phyloP scores from a whole-genome alignment of 352 stramenopile species.

The Globisporangium ultimum region DNA sequence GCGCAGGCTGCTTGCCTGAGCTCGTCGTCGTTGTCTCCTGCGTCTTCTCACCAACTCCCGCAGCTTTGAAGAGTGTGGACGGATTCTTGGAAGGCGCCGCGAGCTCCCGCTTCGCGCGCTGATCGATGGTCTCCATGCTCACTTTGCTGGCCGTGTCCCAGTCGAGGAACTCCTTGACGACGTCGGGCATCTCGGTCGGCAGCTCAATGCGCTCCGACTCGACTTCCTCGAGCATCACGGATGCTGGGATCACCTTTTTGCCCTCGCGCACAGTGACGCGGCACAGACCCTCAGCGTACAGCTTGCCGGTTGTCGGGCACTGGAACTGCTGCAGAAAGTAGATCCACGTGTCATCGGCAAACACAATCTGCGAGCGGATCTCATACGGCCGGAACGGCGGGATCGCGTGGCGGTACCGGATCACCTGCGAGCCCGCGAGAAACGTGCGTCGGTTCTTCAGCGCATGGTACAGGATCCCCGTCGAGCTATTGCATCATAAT shows the following conservation, averaged over 20 bases:
- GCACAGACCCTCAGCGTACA: conserved; percentile 52
- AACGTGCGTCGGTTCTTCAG: conserved; percentile 67
- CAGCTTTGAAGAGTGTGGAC: background rate
- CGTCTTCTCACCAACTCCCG: conserved; percentile 2
- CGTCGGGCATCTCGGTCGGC: conserved; percentile 1
- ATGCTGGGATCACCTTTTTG: conserved; percentile 5
- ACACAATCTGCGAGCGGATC: conserved; percentile 49
- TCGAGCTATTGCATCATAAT: background rate
- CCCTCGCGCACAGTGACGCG: conserved; percentile 32
- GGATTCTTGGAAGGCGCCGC: background rate
- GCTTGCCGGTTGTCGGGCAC: conserved; percentile 40
- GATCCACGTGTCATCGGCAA: conserved; percentile 57
- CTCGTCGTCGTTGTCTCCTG: background rate
- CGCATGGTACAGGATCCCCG: conserved; percentile 18
- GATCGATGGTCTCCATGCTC: conserved; percentile 22
- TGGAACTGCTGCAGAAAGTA: conserved; percentile 62
- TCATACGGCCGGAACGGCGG: conserved; percentile 56
- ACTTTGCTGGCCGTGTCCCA: conserved; percentile 28
- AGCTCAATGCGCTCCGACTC: background rate
- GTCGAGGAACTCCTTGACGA: conserved; percentile 2
- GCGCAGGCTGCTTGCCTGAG: background rate
- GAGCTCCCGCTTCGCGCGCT: conserved; percentile 14
- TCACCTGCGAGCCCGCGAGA: conserved; percentile 52
- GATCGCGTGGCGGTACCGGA: conserved; percentile 61
- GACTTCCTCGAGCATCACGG: background rate